phyloP scores from a whole-genome alignment of 169 alveolate genomes.

The Cryptosporidium ubiquitum region DNA sequence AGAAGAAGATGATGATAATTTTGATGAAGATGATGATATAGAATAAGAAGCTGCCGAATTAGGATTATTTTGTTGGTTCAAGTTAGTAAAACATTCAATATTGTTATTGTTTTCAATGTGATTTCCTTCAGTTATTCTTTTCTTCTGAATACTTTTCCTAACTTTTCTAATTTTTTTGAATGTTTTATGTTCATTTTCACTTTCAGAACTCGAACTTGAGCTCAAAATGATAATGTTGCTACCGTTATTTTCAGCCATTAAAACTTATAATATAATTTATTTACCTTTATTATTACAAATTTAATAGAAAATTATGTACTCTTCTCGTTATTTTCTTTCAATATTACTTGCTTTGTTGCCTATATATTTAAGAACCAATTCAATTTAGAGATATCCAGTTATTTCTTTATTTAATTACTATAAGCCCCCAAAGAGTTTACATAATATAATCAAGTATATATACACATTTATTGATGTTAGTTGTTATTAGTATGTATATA shows the following conservation, averaged over 20 bases:
- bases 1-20: neutral
- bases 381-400: neutral
- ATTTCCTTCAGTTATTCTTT: neutral
- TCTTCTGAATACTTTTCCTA: slow-evolving; percentile 6
- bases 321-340: neutral
- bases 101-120: neutral
- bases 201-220: slow-evolving; percentile 46
- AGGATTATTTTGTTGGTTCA: neutral
- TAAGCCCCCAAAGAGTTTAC: neutral
- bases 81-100: neutral
- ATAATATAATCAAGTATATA: neutral
- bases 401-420: neutral
- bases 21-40: neutral
- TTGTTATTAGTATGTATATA: too few relatives aligned
- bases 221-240: neutral
- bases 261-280: neutral
- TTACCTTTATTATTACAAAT: neutral
- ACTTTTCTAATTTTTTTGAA: neutral
- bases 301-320: neutral
- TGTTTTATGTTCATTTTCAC: slow-evolving; percentile 13
- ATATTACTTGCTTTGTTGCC: neutral
- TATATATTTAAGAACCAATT: neutral
- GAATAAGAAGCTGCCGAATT: neutral
- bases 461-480: neutral
- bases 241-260: neutral